Evolutionary conservation across 2,329 filamentous ascomycete genomes (phyloP), one percentile per base, ranked within the genome.

Genomic region (Westerdykella sp.): DNA sequence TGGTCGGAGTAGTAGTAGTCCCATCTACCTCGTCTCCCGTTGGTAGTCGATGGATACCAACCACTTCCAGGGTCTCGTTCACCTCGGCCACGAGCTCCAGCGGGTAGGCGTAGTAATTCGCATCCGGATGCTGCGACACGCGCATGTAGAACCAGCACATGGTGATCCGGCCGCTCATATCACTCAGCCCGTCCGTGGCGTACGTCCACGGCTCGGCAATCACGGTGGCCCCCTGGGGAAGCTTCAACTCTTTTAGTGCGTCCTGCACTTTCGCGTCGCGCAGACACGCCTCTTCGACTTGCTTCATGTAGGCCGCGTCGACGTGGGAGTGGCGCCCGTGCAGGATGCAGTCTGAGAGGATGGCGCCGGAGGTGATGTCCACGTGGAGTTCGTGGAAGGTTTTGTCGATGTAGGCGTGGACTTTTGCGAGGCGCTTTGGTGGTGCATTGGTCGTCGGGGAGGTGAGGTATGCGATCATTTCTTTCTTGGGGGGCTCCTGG

Each of bases 61-160:
- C 72, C 3, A 79, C 72, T 22, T 72, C 51, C 3, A 79, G 62
- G 2, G 72, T 58, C 47, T 75, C 69, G 6, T 73, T 74, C 38
- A 75, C 69, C 52, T 79, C 75, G 6, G 74, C 72, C 37, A 69
- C 72, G 16, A 80, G 65, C 42, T 78, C 72, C 7, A 80, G 66
- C 0, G 78, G 77, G 42, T 79, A 79, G 4, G 77, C 76, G 50
- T 80, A 80, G 57, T 75, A 73, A 51, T 80, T 80, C 28, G 75
- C 70, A 43, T 79, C 74, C 0, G 59, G 55, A 25, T 75, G 65
- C 0, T 67, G 57, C 0, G 63, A 41, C 53, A 34, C 66, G 44
- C 68, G 66, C 42, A 66, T 54, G 41, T 68, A 68, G 36, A 68
- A 65, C 56, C 61, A 69, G 44, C 65, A 69, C 74, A 77, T 78